Evolutionary conservation across 2,329 filamentous ascomycete species (phyloP).

Genomic region (Trichoderma sp.): DNA sequence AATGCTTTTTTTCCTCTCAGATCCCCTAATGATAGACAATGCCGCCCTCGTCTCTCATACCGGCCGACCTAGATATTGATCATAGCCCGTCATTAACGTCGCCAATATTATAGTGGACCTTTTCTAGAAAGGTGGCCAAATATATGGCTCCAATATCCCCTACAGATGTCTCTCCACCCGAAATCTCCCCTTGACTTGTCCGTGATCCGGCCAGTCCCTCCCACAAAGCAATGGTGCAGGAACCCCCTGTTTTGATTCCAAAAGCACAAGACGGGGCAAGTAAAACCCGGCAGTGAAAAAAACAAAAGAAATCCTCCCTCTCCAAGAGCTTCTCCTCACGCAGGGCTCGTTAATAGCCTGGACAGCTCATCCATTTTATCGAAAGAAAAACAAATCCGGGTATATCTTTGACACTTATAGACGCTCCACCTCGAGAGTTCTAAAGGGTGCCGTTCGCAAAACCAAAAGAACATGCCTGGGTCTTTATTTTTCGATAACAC

Average conservation of each 20-base stretch:
- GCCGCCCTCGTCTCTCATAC: constrained; percentile 9
- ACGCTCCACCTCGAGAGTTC: constrained; percentile 16
- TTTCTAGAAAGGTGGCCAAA: constrained; percentile 20
- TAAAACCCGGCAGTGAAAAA: constrained; percentile 19
- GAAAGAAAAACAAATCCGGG: constrained; percentile 24
- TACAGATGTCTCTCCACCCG: constrained; percentile 7
- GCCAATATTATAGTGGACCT: constrained; percentile 21
- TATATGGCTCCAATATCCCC: constrained; percentile 6
- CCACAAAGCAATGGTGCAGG: constrained; percentile 18
- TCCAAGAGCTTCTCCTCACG: constrained; percentile 11
- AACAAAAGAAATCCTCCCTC: constrained; percentile 14
- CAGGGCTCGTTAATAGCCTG: constrained; percentile 12
- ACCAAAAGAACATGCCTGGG: constrained; percentile 14
- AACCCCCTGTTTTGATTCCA: constrained; percentile 10
- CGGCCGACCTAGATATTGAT: constrained; percentile 16
- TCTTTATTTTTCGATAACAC: constrained; percentile 13
- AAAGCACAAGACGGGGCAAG: constrained; percentile 18
- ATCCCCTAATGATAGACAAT: constrained; percentile 16
- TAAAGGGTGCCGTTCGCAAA: constrained; percentile 14
- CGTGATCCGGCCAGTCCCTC: constrained; percentile 19
- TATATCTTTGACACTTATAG: constrained; percentile 23
- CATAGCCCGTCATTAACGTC: constrained; percentile 20
- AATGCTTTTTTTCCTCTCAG: constrained; percentile 15
- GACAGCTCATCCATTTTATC: constrained; percentile 21
- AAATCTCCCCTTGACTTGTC: constrained; percentile 13